These are phyloP conservation scores for Aspergillus hortae DNA, from an alignment of 2,329 filamentous ascomycete genomes.

Conservation along the genomic window DNA sequence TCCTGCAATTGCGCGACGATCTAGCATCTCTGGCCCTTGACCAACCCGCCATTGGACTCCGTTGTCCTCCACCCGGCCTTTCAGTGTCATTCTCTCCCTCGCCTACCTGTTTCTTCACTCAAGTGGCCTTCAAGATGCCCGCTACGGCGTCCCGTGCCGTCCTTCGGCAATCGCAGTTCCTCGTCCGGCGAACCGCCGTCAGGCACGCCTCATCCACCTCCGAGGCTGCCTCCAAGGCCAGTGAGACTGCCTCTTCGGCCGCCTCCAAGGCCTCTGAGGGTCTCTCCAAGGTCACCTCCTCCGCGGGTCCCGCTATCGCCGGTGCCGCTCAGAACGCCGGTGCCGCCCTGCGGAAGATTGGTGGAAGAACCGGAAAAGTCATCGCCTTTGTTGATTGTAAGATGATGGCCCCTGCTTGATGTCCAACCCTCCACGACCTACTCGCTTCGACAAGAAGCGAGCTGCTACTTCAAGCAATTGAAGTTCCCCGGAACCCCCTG, in stretches of 20 bases:
- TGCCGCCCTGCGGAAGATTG: slow-evolving; percentile 69
- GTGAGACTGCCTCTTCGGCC: slow-evolving; percentile 40
- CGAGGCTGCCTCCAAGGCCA: slow-evolving; percentile 44
- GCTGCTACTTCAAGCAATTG: no score
- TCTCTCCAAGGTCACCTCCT: slow-evolving; percentile 73
- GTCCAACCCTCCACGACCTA: not conserved
- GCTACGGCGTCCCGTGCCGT: slow-evolving; percentile 42
- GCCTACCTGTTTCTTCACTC: slow-evolving; percentile 19
- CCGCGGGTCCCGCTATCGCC: slow-evolving; percentile 73
- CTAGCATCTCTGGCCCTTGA: slow-evolving; percentile 25
- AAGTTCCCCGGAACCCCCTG: no score
- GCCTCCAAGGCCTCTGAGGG: slow-evolving; percentile 71
- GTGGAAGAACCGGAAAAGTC: slow-evolving; percentile 76
- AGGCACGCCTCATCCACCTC: slow-evolving; percentile 47
- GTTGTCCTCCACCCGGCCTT: slow-evolving; percentile 28
- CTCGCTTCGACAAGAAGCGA: no score
- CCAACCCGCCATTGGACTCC: slow-evolving; percentile 39
- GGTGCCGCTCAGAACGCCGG: slow-evolving; percentile 66
- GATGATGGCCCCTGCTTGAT: slow-evolving; percentile 31
- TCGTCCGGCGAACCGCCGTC: slow-evolving; percentile 44
- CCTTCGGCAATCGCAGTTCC: slow-evolving; percentile 46
- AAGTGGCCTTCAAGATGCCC: slow-evolving; percentile 39
- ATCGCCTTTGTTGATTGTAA: slow-evolving; percentile 83
- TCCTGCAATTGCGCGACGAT: slow-evolving; percentile 33
- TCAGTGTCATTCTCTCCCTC: slow-evolving; percentile 25